Percentiles rank a stretch among this genome's conserved stretches.
Evolutionary conservation across 805 yeast species (phyloP).

Genomic region (Saturnispora dispora): DNA sequence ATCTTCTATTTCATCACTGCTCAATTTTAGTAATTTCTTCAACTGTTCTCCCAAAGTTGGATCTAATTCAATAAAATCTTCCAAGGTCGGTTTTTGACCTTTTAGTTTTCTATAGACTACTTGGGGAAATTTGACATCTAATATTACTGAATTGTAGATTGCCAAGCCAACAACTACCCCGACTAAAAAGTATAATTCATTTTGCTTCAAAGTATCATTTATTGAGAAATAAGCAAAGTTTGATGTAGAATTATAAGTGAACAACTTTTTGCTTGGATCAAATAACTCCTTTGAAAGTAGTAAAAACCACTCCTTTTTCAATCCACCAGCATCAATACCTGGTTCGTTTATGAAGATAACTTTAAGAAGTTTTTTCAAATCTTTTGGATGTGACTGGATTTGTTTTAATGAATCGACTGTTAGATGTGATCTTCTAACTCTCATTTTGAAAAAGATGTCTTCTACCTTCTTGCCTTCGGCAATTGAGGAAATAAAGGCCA

Average conservation of each 20-base stretch:
- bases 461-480: constrained; percentile 42
- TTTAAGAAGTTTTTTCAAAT: constrained; percentile 63
- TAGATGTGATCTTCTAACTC: constrained; percentile 57
- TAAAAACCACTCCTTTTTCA: constrained; percentile 89
- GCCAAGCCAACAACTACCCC: constrained; percentile 89
- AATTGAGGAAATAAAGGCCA: constrained; percentile 61
- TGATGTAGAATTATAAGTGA: constrained; percentile 59
- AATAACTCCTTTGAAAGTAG: constrained; percentile 63
- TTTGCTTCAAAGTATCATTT: constrained; percentile 30
- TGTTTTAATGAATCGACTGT: constrained; percentile 67
- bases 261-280: constrained; percentile 58
- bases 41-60: constrained; percentile 58
- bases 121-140: constrained; percentile 70
- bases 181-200: constrained; percentile 60
- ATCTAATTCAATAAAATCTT: constrained; percentile 58
- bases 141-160: constrained; percentile 77
- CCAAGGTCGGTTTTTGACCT: constrained; percentile 42
- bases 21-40: constrained; percentile 35
- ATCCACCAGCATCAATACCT: constrained; percentile 93
- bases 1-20: constrained; percentile 32
- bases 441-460: constrained; percentile 60
- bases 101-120: constrained; percentile 70
- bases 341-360: constrained; percentile 83
- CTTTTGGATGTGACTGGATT: constrained; percentile 44
- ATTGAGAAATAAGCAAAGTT: constrained; percentile 68